phyloP scores from a whole-genome alignment of 2,329 filamentous ascomycete genomes.

The Monilinia laxa region DNA sequence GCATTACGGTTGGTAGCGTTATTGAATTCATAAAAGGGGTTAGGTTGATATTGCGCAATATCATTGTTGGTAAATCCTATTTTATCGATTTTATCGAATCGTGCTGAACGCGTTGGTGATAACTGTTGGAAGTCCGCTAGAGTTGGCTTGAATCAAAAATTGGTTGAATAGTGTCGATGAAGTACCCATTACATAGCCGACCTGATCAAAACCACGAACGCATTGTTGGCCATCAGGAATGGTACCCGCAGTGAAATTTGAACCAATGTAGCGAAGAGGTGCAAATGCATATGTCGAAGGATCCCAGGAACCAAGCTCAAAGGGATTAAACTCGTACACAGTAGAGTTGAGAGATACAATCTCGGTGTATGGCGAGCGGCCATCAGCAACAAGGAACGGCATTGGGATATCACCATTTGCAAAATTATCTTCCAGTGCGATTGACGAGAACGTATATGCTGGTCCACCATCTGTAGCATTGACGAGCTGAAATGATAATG shows the following conservation, averaged over 20 bases:
- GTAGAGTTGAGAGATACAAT: slow-evolving; percentile 70
- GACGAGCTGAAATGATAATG: slow-evolving; percentile 82
- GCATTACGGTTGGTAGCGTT: slow-evolving; percentile 59
- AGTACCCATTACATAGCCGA: slow-evolving; percentile 82
- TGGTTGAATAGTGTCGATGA: slow-evolving; percentile 83
- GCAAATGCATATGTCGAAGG: slow-evolving; percentile 70
- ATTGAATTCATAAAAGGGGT: slow-evolving; percentile 71
- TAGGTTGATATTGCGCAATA: slow-evolving; percentile 71
- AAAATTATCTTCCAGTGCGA: slow-evolving; percentile 64
- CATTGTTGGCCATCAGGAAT: slow-evolving; percentile 60
- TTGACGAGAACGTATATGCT: slow-evolving; percentile 79
- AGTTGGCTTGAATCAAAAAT: slow-evolving; percentile 65
- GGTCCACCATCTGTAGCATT: slow-evolving; percentile 73
- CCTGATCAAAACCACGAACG: slow-evolving; percentile 78
- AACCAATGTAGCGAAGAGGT: slow-evolving; percentile 69
- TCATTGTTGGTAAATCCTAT: slow-evolving; percentile 64
- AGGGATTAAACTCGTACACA: slow-evolving; percentile 75
- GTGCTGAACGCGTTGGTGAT: slow-evolving; percentile 52
- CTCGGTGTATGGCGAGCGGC: slow-evolving; percentile 59
- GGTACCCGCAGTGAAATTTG: slow-evolving; percentile 64
- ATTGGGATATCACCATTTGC: slow-evolving; percentile 62
- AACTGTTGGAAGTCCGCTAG: slow-evolving; percentile 47
- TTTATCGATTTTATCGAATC: slow-evolving; percentile 53
- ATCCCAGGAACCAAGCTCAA: slow-evolving; percentile 76
- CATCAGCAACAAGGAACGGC: slow-evolving; percentile 71